Evolutionary conservation across 192 early-diverging fungal genomes (phyloP).

Genomic region (Funneliformis geosporum): DNA sequence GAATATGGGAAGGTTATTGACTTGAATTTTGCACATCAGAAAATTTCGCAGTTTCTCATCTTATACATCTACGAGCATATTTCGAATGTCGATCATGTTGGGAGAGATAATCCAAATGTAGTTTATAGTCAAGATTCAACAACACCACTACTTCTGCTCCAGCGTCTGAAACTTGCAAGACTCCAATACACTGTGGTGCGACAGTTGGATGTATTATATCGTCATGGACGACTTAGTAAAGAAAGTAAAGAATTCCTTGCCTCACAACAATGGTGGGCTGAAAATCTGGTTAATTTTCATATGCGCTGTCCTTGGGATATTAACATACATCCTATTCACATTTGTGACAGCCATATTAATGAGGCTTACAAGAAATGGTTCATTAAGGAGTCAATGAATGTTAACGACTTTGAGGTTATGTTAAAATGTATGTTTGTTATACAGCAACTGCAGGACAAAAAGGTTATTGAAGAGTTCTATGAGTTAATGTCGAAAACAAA

Average conservation of each 20-base stretch:
- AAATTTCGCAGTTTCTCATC: constrained; percentile 3
- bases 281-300: constrained; percentile 18
- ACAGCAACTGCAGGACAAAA: constrained; percentile 5
- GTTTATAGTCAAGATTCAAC: not conserved
- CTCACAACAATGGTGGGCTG: constrained; percentile 15
- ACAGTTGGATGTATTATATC: not conserved
- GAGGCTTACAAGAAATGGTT: not conserved
- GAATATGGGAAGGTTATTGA: constrained; percentile 2
- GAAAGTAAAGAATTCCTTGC: not conserved
- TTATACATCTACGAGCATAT: constrained; percentile 5
- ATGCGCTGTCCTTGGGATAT: constrained; percentile 22
- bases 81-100: not conserved
- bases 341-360: not conserved
- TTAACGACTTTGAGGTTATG: constrained; percentile 35
- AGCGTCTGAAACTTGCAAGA: not conserved
- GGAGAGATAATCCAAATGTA: constrained; percentile 15
- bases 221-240: not conserved
- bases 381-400: constrained; percentile 3
- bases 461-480: not conserved
- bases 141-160: not conserved
- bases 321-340: not conserved
- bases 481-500: not conserved
- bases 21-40: not conserved
- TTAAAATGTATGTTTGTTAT: constrained; percentile 34
- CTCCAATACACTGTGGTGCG: constrained; percentile 12